Conservation (phyloP, 129 eudicot genomes). For the Gnaphalium uliginosum region DNA sequence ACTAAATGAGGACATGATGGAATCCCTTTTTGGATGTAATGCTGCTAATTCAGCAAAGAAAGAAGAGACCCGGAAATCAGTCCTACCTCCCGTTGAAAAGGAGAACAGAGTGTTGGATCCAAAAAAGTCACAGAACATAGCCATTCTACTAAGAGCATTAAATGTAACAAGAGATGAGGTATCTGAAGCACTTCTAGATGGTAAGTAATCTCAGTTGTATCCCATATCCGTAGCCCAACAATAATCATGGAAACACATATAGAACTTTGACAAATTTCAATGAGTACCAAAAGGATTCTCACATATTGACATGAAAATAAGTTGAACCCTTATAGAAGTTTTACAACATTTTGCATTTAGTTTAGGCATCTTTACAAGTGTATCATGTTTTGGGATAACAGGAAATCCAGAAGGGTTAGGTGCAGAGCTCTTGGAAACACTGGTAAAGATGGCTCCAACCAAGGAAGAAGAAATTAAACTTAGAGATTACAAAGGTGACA, state of each 20-base stretch:
- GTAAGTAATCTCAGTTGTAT: conserved; percentile 43
- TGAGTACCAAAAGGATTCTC: not conserved
- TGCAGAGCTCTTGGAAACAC: conserved; percentile 84
- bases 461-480: conserved; percentile 96
- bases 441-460: conserved; percentile 99
- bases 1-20: conserved; percentile 94
- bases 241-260: not conserved
- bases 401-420: conserved; percentile 92
- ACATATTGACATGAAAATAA: not conserved
- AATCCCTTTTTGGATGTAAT: conserved; percentile 77
- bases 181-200: conserved; percentile 87
- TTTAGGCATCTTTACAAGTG: not conserved
- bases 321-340: not conserved
- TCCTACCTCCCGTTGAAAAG: conserved; percentile 58
- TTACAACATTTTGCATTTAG: not conserved
- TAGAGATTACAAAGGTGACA: conserved; percentile 74
- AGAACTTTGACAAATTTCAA: not conserved
- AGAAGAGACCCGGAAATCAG: conserved; percentile 57
- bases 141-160: conserved; percentile 79
- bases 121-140: conserved; percentile 95
- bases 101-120: conserved; percentile 94
- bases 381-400: conserved; percentile 38
- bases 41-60: conserved; percentile 47
- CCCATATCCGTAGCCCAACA: not conserved
- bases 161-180: conserved; percentile 95